phyloP scores from a whole-genome alignment of 352 stramenopile genomes.

The Globisporangium cystogenes region DNA sequence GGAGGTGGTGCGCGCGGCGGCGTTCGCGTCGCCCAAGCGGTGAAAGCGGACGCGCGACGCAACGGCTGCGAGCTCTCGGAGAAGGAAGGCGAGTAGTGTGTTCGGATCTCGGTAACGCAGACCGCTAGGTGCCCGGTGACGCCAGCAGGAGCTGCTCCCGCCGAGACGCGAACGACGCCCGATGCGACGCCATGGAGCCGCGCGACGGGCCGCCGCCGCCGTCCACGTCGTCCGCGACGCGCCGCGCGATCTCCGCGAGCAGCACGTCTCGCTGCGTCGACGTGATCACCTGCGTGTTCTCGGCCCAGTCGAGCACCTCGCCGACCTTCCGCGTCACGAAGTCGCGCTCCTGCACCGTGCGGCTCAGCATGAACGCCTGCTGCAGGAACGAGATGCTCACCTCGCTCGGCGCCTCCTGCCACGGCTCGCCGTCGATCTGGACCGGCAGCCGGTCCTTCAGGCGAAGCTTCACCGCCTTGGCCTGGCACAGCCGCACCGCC shows the following conservation, averaged over 20 bases:
- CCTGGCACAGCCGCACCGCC: conserved; percentile 70
- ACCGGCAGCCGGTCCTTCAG: conserved; percentile 69
- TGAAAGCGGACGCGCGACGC: no score
- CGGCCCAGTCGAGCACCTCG: conserved; percentile 81
- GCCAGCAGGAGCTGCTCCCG: conserved; percentile 16
- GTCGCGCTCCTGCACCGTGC: conserved; percentile 68
- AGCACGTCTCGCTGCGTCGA: conserved; percentile 67
- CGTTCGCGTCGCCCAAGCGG: conserved; percentile 42
- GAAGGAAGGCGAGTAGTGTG: neutral
- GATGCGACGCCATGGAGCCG: conserved; percentile 12
- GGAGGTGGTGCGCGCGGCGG: conserved; percentile 23
- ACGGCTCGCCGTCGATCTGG: conserved; percentile 95
- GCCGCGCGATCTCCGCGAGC: conserved; percentile 61
- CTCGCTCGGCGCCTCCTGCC: conserved; percentile 81
- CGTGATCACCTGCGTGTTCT: conserved; percentile 66
- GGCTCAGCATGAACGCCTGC: conserved; percentile 82
- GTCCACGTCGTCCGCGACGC: conserved; percentile 40
- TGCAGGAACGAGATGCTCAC: conserved; percentile 82
- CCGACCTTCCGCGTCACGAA: conserved; percentile 75
- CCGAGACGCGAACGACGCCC: conserved; percentile 6
- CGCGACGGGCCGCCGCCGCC: conserved; percentile 2
- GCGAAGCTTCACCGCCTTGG: conserved; percentile 48
- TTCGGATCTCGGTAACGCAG: conserved; percentile 1
- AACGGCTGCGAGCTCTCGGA: no score
- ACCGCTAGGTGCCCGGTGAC: neutral